Percentiles rank a stretch among this genome's conserved stretches.
phyloP scores from a whole-genome alignment of 2,329 filamentous ascomycete genomes.

The Penicillium sp. region DNA sequence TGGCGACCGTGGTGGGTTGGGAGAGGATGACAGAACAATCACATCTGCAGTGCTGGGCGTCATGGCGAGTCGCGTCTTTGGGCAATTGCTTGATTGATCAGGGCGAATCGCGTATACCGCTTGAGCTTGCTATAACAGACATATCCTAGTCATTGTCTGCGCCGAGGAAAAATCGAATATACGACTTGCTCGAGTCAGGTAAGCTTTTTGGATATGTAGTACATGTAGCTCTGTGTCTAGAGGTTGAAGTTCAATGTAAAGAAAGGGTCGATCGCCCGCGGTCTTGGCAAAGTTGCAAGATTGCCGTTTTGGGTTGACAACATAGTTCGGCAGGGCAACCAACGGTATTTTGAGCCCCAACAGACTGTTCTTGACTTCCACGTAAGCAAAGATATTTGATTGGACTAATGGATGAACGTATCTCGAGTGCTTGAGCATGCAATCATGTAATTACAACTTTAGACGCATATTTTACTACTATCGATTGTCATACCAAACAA shows the following conservation, averaged over 20 bases:
- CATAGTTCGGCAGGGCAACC: slow-evolving; percentile 37
- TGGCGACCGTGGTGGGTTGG: slow-evolving; percentile 35
- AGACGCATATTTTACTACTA: background rate
- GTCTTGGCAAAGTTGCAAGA: slow-evolving; percentile 38
- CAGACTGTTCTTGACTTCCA: background rate
- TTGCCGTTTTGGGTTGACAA: slow-evolving; percentile 30
- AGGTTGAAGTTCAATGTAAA: background rate
- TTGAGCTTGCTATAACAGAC: background rate
- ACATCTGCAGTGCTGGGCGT: slow-evolving; percentile 42
- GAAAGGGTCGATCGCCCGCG: slow-evolving; percentile 10
- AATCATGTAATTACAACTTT: background rate
- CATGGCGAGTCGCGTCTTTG: slow-evolving; percentile 22
- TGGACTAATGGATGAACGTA: background rate
- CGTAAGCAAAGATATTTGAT: background rate
- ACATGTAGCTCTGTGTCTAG: background rate
- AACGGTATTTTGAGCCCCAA: slow-evolving; percentile 11
- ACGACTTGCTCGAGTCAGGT: background rate
- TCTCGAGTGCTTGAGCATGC: background rate
- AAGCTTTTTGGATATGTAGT: background rate
- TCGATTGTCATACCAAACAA: background rate
- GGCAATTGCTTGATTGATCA: slow-evolving; percentile 1
- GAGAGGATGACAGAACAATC: slow-evolving; percentile 45
- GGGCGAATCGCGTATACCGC: background rate
- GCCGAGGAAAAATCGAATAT: background rate
- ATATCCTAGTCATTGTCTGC: background rate